Evolutionary conservation across 352 stramenopile species (phyloP).

Genomic region (Phytophthora vignae): DNA sequence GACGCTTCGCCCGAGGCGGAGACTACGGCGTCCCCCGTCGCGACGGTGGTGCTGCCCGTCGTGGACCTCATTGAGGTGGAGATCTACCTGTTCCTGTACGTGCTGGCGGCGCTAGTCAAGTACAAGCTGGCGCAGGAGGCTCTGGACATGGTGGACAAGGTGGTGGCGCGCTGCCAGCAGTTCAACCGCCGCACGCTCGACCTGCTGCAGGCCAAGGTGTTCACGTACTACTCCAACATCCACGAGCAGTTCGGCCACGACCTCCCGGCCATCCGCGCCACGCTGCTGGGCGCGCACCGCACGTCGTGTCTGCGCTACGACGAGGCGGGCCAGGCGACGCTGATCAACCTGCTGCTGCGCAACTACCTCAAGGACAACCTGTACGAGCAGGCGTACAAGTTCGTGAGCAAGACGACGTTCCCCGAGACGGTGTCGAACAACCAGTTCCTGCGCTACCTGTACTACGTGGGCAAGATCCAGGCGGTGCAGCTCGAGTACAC

Average conservation of each 20-base stretch:
- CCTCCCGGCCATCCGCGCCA: constrained; percentile 65
- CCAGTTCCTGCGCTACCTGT: constrained; percentile 98
- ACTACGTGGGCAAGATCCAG: constrained; percentile 96
- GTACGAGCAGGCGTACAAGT: constrained; percentile 94
- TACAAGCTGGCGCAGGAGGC: constrained; percentile 67
- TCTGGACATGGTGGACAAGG: constrained; percentile 58
- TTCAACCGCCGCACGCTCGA: constrained; percentile 87
- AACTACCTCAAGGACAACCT: constrained; percentile 92
- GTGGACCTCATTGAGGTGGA: constrained; percentile 88
- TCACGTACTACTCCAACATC: constrained; percentile 80
- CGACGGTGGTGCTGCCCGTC: constrained; percentile 48
- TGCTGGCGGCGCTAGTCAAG: constrained; percentile 78
- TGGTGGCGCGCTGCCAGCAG: constrained; percentile 70
- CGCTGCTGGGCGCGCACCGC: constrained; percentile 84
- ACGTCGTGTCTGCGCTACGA: constrained; percentile 91
- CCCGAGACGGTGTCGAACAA: constrained; percentile 97
- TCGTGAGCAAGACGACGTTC: constrained; percentile 91
- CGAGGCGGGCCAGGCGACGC: constrained; percentile 90
- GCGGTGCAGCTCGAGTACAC: constrained; percentile 98
- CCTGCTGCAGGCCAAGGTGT: constrained; percentile 81
- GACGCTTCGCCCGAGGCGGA: constrained; percentile 52
- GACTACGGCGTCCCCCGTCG: constrained; percentile 2
- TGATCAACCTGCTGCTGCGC: constrained; percentile 92
- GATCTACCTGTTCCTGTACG: constrained; percentile 85
- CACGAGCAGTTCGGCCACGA: constrained; percentile 74